Conservation (phyloP, 768 basidiomycete species). For the Amanita molliuscula region DNA sequence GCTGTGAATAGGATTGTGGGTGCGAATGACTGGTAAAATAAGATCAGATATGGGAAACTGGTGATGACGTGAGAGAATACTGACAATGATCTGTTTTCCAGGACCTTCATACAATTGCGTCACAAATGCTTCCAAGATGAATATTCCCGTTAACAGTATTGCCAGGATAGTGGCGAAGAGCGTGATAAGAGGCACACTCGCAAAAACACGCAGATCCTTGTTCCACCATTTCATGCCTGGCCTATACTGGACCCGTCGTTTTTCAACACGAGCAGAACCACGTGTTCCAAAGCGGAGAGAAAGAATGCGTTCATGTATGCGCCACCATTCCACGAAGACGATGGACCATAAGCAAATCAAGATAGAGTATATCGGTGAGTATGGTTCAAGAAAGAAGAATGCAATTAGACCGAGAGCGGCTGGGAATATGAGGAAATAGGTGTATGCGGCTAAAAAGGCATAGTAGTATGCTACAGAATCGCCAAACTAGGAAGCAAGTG, state of each 20-base stretch:
- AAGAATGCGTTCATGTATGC: constrained; percentile 74
- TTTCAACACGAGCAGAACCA: constrained; percentile 70
- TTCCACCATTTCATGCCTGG: constrained; percentile 62
- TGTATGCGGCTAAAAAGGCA: constrained; percentile 78
- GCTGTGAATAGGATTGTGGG: constrained; percentile 80
- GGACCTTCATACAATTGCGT: constrained; percentile 83
- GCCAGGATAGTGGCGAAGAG: constrained; percentile 63
- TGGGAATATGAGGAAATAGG: constrained; percentile 68
- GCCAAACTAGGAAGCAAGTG: constrained; percentile 44
- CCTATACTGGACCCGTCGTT: constrained; percentile 49
- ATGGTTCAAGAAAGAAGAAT: constrained; percentile 62
- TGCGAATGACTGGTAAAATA: constrained; percentile 45
- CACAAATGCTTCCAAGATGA: constrained; percentile 86
- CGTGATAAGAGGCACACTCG: constrained; percentile 62
- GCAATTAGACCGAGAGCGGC: constrained; percentile 58
- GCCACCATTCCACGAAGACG: constrained; percentile 88
- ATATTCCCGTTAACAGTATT: constrained; percentile 68
- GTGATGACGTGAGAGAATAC: constrained; percentile 17
- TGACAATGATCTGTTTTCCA: constrained; percentile 66
- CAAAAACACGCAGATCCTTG: constrained; percentile 56
- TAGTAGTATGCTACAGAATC: constrained; percentile 84
- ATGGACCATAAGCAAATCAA: constrained; percentile 79
- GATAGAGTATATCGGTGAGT: constrained; percentile 68
- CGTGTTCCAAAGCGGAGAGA: constrained; percentile 75
- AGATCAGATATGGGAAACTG: not conserved